Base-by-base conservation (phyloP, 805 yeast genomes). In the Metschnikowia santaceciliae region DNA sequence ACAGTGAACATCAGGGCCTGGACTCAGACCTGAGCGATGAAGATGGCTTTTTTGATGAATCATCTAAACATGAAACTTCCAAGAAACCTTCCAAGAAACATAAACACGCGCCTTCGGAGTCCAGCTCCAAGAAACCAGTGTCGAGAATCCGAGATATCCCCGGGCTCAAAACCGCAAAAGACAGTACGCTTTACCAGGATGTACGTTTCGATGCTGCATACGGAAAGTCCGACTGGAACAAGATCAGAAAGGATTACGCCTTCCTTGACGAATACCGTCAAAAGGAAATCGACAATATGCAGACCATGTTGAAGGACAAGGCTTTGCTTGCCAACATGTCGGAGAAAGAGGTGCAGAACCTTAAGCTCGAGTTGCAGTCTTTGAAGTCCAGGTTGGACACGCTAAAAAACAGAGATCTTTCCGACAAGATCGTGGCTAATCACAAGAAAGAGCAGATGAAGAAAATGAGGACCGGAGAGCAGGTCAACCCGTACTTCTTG, bases 91-190 rank as follows among this genome's bases (percentile, higher is more conserved):
- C 58, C 52, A 77, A 76, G 58, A 56, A 74, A 59, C 76, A 69
- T 55, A 92, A 91, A 64, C 96, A 92, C 72, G 97, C 96, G 0
- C 99, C 99, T 11, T 71, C 82, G 2, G 97, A 88, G 62, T 62
- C 80, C 23, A 86, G 94, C 6, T 73, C 96, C 0, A 90, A 86
- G 66, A 78, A 71, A 56, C 86, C 84, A 15, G 95, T 86, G 0
- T 72, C 89, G 0, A 74, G 76, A 55, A 74, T 89, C 35, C 77
- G 98, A 56, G 82, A 84, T 41, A 83, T 91, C 11, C 92, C 88
- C 1, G 94, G 92, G 0, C 63, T 86, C 42, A 75, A 73, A 45
- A 49, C 52, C 3, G 61, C 67, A 22, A 73, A 66, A 56, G 60
- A 66, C 46, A 60, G 66, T 14, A 73, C 72, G 14, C 68, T 85